A percentile compares a stretch with the other conserved stretches of the same genome.
These are phyloP conservation scores for Lentinula guzmanii DNA, from an alignment of 768 basidiomycete genomes.

Conservation along the genomic window DNA sequence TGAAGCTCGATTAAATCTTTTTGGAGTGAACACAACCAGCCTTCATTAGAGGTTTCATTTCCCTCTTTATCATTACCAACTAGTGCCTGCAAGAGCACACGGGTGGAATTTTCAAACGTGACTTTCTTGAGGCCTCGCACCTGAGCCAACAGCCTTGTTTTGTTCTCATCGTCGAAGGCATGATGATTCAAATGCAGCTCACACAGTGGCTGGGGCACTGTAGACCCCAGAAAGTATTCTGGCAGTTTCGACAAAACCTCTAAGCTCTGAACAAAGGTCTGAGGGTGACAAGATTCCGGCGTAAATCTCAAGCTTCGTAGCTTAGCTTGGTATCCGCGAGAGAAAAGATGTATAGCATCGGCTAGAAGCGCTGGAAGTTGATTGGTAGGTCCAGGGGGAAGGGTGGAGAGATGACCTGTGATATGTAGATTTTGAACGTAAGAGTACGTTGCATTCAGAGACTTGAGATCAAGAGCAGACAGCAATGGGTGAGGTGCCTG, in stretches of 20 bases:
- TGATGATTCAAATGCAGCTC: slow-evolving; percentile 8
- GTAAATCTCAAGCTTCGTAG: slow-evolving; percentile 4
- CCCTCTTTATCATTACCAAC: slow-evolving; percentile 11
- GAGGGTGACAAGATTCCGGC: slow-evolving; percentile 2
- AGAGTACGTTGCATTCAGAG: slow-evolving; percentile 16
- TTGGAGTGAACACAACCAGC: slow-evolving; percentile 34
- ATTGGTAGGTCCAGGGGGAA: slow-evolving; percentile 7
- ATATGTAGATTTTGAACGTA: slow-evolving; percentile 40
- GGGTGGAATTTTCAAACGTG: slow-evolving; percentile 1
- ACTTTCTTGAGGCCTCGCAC: slow-evolving; percentile 5
- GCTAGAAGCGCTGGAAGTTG: slow-evolving; percentile 9
- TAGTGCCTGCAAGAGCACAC: slow-evolving; percentile 7
- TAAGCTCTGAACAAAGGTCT: slow-evolving; percentile 3
- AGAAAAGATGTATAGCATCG: slow-evolving; percentile 12
- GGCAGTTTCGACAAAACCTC: not conserved
- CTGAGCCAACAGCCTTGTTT: not conserved
- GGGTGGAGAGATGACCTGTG: slow-evolving; percentile 22
- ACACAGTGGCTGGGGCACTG: not conserved
- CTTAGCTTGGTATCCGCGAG: not conserved
- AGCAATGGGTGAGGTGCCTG: not conserved
- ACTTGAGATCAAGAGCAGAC: not conserved
- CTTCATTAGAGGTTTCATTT: slow-evolving; percentile 7
- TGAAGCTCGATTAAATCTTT: slow-evolving; percentile 30
- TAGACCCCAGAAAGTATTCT: not conserved
- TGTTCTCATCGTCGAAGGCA: not conserved